Conservation (phyloP, 2,329 filamentous ascomycete species). For the Allantophomopsis lycopodina region DNA sequence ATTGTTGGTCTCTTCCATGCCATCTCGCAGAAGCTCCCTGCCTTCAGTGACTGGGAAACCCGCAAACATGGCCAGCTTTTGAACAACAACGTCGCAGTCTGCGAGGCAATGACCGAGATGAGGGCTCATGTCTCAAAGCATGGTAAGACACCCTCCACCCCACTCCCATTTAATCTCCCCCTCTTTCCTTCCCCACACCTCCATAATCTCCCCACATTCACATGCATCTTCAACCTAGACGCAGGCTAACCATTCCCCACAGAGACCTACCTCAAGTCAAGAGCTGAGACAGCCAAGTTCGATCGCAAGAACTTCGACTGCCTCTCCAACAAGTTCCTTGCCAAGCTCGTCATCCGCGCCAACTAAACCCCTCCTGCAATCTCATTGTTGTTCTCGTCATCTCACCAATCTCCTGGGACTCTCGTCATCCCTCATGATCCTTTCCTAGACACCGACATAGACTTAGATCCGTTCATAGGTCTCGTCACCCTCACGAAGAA, state of each 20-base stretch:
- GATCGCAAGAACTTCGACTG: constrained; percentile 89
- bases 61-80: constrained; percentile 80
- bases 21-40: constrained; percentile 90
- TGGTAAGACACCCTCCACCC: constrained; percentile 42
- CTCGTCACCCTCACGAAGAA: too few relatives aligned
- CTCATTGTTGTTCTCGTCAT: not conserved
- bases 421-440: not conserved
- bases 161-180: constrained; percentile 1
- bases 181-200: too few relatives aligned
- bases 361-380: constrained; percentile 38
- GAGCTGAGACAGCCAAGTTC: constrained; percentile 58
- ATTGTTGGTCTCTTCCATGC: constrained; percentile 95
- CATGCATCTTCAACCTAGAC: too few relatives aligned
- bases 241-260: constrained; percentile 6
- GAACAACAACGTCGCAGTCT: constrained; percentile 82
- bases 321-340: constrained; percentile 92
- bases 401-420: not conserved
- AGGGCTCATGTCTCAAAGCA: constrained; percentile 85
- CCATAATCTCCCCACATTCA: too few relatives aligned
- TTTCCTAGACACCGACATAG: not conserved
- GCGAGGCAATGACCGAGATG: constrained; percentile 93
- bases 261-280: constrained; percentile 80
- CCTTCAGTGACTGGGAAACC: constrained; percentile 90
- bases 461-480: too few relatives aligned
- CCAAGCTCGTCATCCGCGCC: constrained; percentile 88